phyloP scores from a whole-genome alignment of 345 rosid species.

The Jatropha curcas region DNA sequence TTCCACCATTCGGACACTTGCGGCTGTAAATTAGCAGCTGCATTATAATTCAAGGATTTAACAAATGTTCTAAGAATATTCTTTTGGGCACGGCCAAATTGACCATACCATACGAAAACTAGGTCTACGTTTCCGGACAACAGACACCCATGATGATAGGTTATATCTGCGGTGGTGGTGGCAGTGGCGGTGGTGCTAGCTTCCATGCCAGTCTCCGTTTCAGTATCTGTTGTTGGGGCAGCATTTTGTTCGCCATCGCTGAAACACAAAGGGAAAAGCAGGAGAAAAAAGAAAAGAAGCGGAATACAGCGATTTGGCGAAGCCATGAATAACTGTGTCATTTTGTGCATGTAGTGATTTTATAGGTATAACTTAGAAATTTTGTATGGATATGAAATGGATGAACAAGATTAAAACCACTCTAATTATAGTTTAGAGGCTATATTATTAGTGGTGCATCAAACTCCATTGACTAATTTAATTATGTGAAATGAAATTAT shows the following conservation, averaged over 20 bases:
- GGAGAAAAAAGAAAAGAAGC: constrained; percentile 10
- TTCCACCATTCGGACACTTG: constrained; percentile 41
- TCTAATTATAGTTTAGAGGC: neutral
- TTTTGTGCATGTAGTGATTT: neutral
- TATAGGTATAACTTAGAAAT: neutral
- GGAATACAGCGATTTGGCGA: constrained; percentile 1
- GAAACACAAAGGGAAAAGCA: constrained; percentile 10
- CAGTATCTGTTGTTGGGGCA: too few relatives aligned
- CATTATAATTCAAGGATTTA: constrained; percentile 23
- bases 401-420: neutral
- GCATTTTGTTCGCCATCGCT: too few relatives aligned
- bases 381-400: neutral
- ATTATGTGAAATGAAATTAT: too few relatives aligned
- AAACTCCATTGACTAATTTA: too few relatives aligned
- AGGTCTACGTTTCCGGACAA: constrained; percentile 31
- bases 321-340: neutral
- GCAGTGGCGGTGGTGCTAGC: neutral
- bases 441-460: neutral
- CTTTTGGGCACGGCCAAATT: constrained; percentile 29
- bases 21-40: constrained; percentile 19
- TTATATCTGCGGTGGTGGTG: neutral
- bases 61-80: constrained; percentile 26
- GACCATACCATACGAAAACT: constrained; percentile 37
- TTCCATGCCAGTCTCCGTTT: too few relatives aligned
- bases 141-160: constrained; percentile 35